phyloP scores from a whole-genome alignment of 129 eudicot genomes.

The Artemisia tridentata region DNA sequence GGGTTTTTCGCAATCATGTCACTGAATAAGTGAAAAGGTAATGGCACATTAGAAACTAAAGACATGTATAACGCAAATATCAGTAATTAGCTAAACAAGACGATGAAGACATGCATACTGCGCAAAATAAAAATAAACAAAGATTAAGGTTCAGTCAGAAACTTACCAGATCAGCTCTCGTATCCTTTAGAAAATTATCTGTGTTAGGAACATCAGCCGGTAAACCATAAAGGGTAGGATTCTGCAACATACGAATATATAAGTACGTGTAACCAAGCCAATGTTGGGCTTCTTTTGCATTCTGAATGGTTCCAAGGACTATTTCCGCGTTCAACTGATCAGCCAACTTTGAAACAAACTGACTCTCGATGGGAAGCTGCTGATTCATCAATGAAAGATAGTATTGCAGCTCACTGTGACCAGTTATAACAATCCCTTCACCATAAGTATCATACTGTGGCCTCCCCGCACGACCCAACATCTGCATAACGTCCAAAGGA shows the following conservation, averaged over 20 bases:
- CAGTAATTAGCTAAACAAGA: background rate
- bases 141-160: background rate
- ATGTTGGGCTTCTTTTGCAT: constrained; percentile 84
- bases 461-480: constrained; percentile 99
- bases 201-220: constrained; percentile 51
- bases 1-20: background rate
- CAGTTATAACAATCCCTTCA: constrained; percentile 89
- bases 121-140: background rate
- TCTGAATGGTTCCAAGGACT: constrained; percentile 90
- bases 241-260: constrained; percentile 77
- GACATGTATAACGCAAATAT: background rate
- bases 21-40: background rate
- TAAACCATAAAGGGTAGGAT: constrained; percentile 79
- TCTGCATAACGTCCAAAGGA: constrained; percentile 95
- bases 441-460: constrained; percentile 90
- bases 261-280: constrained; percentile 92
- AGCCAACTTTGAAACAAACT: constrained; percentile 82
- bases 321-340: constrained; percentile 97
- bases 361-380: constrained; percentile 97
- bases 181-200: constrained; percentile 51
- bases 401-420: constrained; percentile 73
- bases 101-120: background rate
- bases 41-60: background rate
- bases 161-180: constrained; percentile 92
- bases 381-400: constrained; percentile 92